Conservation (phyloP, 2,329 filamentous ascomycete species). For the Domatiomyces catenatus region DNA sequence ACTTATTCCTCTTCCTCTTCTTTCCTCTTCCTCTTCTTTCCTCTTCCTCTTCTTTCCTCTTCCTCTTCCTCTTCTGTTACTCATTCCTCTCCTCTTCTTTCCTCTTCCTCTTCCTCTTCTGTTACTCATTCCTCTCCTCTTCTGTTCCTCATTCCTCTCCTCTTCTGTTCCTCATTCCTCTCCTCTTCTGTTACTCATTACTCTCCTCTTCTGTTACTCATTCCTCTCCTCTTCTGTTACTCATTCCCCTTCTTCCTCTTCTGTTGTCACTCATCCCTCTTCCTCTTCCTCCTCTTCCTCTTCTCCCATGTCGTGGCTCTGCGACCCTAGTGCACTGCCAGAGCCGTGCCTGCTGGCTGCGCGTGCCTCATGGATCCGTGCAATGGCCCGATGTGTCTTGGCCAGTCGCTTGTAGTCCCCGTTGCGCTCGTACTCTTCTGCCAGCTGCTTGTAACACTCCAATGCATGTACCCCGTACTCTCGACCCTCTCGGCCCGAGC, state of each 20-base stretch:
- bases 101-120: not conserved
- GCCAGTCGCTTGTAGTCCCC: conserved; percentile 84
- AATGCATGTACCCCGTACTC: conserved; percentile 34
- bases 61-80: not conserved
- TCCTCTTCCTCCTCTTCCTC: not conserved
- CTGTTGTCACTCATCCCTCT: no score
- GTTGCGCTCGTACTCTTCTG: conserved; percentile 78
- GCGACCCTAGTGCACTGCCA: not conserved
- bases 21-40: not conserved
- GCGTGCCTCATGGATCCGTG: conserved; percentile 62
- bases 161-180: no score
- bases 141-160: no score
- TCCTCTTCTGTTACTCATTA: no score
- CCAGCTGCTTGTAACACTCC: conserved; percentile 76
- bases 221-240: no score
- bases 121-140: no score
- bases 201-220: no score
- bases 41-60: not conserved
- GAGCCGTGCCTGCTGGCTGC: conserved; percentile 3
- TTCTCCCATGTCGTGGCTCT: not conserved
- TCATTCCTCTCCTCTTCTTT: no score
- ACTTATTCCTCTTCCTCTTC: not conserved
- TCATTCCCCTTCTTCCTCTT: no score
- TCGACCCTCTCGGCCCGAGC: conserved; percentile 7
- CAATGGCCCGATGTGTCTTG: conserved; percentile 75